A percentile compares a stretch with the other conserved stretches of the same genome.
Conservation (phyloP, 208 protist species). For the Trypanosoma theileri region DNA sequence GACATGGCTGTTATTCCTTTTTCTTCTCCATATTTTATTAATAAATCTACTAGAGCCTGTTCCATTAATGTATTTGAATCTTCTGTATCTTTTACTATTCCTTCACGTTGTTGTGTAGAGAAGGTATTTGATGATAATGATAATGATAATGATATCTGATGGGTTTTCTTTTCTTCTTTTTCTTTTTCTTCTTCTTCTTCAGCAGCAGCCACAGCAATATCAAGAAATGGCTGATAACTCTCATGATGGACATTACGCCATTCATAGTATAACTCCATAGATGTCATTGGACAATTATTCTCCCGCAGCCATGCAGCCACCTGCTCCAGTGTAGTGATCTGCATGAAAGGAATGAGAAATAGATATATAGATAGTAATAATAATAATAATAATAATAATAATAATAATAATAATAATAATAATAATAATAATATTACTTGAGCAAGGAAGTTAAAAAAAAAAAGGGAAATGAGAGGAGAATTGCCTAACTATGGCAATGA, state of each 20-base stretch:
- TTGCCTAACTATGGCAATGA: too few species aligned
- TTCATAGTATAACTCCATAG: conserved; percentile 43
- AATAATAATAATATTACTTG: background rate
- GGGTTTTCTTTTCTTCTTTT: too few species aligned
- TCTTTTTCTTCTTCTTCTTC: background rate
- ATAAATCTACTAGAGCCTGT: conserved; percentile 18
- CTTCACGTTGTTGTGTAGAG: background rate
- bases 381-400: conserved; percentile 8
- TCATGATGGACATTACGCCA: conserved; percentile 15
- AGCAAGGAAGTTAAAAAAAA: too few species aligned
- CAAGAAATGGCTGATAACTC: conserved; percentile 9
- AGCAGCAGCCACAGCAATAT: conserved; percentile 2
- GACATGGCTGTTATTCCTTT: conserved; percentile 4
- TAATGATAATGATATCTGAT: background rate
- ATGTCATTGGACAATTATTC: conserved; percentile 32
- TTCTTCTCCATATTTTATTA: conserved; percentile 12
- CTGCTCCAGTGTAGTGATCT: conserved; percentile 19
- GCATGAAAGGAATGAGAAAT: conserved; percentile 20
- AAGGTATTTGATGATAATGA: background rate
- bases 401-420: background rate
- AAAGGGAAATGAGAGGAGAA: too few species aligned
- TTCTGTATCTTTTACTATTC: background rate
- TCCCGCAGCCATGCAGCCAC: conserved; percentile 37
- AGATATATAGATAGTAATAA: background rate
- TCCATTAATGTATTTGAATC: background rate